Percentiles rank a stretch among this genome's conserved stretches.
Evolutionary conservation across 306 rosid genomes (phyloP).

Genomic region (Sesbania bispinosa): DNA sequence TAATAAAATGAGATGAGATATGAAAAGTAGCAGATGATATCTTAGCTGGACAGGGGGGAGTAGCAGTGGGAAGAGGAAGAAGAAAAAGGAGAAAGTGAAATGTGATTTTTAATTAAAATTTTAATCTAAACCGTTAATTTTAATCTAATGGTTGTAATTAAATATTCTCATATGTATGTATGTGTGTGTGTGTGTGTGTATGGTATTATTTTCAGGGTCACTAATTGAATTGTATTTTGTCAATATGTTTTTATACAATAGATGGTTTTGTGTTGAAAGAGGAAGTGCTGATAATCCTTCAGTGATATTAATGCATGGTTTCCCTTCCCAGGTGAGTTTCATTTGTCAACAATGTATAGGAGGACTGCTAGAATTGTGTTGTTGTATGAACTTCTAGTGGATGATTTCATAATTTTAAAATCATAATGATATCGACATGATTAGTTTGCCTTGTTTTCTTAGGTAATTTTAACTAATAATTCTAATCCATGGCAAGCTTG

Average conservation of each 20-base stretch:
- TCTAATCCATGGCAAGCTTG: neutral
- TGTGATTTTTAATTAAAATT: too few relatives aligned
- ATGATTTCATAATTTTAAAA: neutral
- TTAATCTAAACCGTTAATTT: too few relatives aligned
- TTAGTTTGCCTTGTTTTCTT: neutral
- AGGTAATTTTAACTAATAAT: neutral
- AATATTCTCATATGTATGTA: too few relatives aligned
- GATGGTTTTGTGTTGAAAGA: constrained; percentile 90
- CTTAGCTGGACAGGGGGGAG: too few relatives aligned
- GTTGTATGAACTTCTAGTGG: neutral
- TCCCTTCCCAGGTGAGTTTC: constrained; percentile 81
- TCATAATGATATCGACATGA: neutral
- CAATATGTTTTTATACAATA: constrained; percentile 58
- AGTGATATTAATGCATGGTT: constrained; percentile 81
- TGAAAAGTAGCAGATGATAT: neutral
- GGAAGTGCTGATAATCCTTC: constrained; percentile 76
- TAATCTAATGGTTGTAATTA: too few relatives aligned
- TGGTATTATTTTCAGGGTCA: constrained; percentile 44
- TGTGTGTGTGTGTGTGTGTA: too few relatives aligned
- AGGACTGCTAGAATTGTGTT: neutral
- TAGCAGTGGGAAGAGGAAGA: too few relatives aligned
- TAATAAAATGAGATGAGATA: too few relatives aligned
- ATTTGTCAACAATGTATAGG: neutral
- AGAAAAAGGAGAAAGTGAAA: too few relatives aligned
- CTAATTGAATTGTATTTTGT: constrained; percentile 46